A percentile compares a stretch with the other conserved stretches of the same genome.
Conservation (phyloP, 345 rosid genomes). For the thale cress (Arabidopsis thaliana) region DNA sequence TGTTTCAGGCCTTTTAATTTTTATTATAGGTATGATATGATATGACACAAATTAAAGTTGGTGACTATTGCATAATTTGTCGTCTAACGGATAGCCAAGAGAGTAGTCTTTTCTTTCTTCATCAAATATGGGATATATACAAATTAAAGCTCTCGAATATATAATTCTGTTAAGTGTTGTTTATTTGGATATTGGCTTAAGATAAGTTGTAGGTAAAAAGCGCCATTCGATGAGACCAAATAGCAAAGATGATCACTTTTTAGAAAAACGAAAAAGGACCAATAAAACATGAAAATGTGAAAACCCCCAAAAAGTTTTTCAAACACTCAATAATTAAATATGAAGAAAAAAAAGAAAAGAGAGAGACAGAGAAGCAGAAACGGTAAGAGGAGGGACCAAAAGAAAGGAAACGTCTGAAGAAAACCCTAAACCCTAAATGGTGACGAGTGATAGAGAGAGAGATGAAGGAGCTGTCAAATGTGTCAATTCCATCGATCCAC, state of each 20-base stretch:
- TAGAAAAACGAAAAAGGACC: constrained; percentile 32
- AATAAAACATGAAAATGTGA: constrained; percentile 4
- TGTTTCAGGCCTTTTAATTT: neutral
- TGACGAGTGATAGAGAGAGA: constrained; percentile 23
- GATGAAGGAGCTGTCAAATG: constrained; percentile 40
- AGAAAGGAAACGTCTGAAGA: constrained; percentile 39
- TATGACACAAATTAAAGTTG: neutral
- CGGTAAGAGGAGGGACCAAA: constrained; percentile 34
- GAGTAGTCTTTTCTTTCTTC: constrained; percentile 7
- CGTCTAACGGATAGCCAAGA: neutral
- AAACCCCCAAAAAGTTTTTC: constrained; percentile 20
- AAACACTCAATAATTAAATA: constrained; percentile 24
- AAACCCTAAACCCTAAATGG: constrained; percentile 43
- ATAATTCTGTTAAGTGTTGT: neutral
- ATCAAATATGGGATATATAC: neutral
- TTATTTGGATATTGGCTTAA: constrained; percentile 17
- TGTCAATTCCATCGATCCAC: constrained; percentile 45
- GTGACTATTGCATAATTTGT: neutral
- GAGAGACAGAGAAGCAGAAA: neutral
- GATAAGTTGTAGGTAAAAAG: constrained; percentile 25
- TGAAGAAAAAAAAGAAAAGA: constrained; percentile 1
- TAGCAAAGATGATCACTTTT: constrained; percentile 26
- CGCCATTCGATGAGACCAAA: constrained; percentile 31
- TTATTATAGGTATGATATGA: neutral
- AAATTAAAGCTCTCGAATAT: neutral